Evolutionary conservation across 2,329 filamentous ascomycete genomes (phyloP).

Genomic region (Malbranchea cinnamomea): DNA sequence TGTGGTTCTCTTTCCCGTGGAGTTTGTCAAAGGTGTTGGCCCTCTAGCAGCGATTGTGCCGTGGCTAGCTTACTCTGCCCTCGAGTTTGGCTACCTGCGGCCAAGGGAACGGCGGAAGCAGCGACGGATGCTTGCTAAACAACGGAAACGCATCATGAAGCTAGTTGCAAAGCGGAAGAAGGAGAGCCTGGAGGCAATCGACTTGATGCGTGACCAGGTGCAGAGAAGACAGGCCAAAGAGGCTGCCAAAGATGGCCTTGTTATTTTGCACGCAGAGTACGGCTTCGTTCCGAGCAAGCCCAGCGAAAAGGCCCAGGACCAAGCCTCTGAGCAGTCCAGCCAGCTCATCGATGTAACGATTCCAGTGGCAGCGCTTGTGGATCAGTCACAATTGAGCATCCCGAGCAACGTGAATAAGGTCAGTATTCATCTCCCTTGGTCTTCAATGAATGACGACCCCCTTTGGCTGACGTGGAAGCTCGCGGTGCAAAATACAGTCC

Average conservation of each 20-base stretch:
- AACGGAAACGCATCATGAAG: conserved; percentile 23
- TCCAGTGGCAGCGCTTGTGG: conserved; percentile 30
- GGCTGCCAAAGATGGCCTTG: conserved; percentile 20
- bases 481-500: conserved; percentile 28
- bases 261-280: conserved; percentile 28
- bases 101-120: conserved; percentile 23
- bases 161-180: conserved; percentile 20
- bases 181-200: conserved; percentile 25
- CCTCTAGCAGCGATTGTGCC: conserved; percentile 23
- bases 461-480: conserved; percentile 12
- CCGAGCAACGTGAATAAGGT: conserved; percentile 23
- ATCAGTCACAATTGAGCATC: conserved; percentile 26
- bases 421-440: conserved; percentile 1
- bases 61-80: conserved; percentile 24
- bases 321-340: background rate
- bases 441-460: background rate
- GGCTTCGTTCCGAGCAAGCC: conserved; percentile 24
- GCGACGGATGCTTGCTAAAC: conserved; percentile 19
- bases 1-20: conserved; percentile 22
- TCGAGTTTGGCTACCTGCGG: conserved; percentile 28
- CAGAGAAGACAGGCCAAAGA: conserved; percentile 24
- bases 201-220: conserved; percentile 27
- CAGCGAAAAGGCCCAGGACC: conserved; percentile 13
- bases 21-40: conserved; percentile 19
- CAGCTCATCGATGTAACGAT: conserved; percentile 25